Conservation (phyloP, 192 early-diverging fungal species). For the Coemansia sp. region DNA sequence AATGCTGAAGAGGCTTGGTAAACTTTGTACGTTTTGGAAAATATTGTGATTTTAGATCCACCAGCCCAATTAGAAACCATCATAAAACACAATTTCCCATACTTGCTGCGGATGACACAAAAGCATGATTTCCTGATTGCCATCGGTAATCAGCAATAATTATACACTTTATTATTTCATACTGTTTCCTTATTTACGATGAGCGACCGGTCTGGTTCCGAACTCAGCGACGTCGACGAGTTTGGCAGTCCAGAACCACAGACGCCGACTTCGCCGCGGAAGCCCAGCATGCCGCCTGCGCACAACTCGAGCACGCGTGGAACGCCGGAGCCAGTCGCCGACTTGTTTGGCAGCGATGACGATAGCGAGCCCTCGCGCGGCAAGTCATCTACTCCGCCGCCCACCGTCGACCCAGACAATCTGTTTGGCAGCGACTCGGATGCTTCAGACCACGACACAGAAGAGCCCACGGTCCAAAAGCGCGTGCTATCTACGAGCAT, state of each 20-base stretch:
- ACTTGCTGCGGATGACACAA: too few relatives aligned
- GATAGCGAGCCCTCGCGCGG: slow-evolving; percentile 2
- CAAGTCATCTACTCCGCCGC: not conserved
- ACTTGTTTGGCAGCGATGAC: slow-evolving; percentile 34
- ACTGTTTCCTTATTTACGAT: slow-evolving; percentile 7
- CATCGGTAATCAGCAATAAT: too few relatives aligned
- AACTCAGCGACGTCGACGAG: slow-evolving; percentile 38
- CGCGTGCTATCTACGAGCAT: slow-evolving; percentile 36
- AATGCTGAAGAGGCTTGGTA: too few relatives aligned
- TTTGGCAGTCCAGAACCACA: slow-evolving; percentile 1
- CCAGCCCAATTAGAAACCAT: too few relatives aligned
- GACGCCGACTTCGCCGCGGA: slow-evolving; percentile 8
- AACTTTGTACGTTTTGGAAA: too few relatives aligned
- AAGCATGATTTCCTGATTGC: too few relatives aligned
- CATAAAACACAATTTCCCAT: too few relatives aligned
- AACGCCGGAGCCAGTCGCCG: slow-evolving; percentile 28
- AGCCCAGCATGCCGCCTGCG: not conserved
- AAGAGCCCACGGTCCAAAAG: slow-evolving; percentile 14
- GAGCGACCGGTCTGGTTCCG: slow-evolving; percentile 53
- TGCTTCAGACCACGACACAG: slow-evolving; percentile 6
- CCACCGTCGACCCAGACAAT: slow-evolving; percentile 8
- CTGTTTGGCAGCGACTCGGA: slow-evolving; percentile 35
- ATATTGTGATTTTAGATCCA: too few relatives aligned
- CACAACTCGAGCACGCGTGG: slow-evolving; percentile 2
- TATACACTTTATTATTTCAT: not conserved